A percentile compares a stretch with the other conserved stretches of the same genome.
phyloP scores from a whole-genome alignment of 2,329 filamentous ascomycete species.

The Ophiosphaerella korrae region DNA sequence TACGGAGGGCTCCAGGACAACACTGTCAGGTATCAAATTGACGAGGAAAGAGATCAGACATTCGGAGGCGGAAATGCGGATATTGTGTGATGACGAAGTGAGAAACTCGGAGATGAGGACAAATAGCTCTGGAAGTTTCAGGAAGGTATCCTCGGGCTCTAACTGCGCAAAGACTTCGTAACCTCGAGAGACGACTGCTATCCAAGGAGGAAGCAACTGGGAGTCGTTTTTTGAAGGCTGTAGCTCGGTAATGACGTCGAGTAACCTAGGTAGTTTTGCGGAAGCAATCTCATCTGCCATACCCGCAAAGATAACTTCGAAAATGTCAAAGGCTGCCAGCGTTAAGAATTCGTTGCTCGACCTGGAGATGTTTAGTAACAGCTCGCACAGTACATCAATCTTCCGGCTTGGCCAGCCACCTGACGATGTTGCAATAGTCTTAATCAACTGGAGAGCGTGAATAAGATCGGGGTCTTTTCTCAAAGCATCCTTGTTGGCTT shows the following conservation, averaged over 20 bases:
- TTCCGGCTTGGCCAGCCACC: conserved; percentile 97
- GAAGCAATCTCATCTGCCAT: conserved; percentile 88
- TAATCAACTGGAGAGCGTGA: conserved; percentile 89
- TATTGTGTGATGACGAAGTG: conserved; percentile 86
- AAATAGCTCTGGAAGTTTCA: conserved; percentile 86
- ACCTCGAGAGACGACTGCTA: conserved; percentile 90
- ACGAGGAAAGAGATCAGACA: conserved; percentile 91
- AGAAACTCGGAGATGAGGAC: conserved; percentile 79
- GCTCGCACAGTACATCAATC: conserved; percentile 88
- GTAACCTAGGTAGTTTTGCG: conserved; percentile 82
- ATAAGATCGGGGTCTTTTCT: conserved; percentile 83
- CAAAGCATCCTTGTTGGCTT: conserved; percentile 58
- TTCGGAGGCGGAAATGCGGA: conserved; percentile 91
- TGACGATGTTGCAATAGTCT: conserved; percentile 83
- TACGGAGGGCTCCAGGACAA: conserved; percentile 85
- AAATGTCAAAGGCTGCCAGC: conserved; percentile 95
- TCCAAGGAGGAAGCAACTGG: conserved; percentile 93
- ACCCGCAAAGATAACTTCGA: conserved; percentile 93
- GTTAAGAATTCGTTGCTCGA: conserved; percentile 95
- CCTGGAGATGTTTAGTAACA: conserved; percentile 84
- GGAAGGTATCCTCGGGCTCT: conserved; percentile 87
- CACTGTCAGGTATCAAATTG: conserved; percentile 83
- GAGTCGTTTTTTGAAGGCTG: conserved; percentile 92
- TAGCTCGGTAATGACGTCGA: conserved; percentile 90
- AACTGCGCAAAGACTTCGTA: conserved; percentile 93